Conservation (phyloP, 2,329 filamentous ascomycete species). For the Epichloe glyceriae region DNA sequence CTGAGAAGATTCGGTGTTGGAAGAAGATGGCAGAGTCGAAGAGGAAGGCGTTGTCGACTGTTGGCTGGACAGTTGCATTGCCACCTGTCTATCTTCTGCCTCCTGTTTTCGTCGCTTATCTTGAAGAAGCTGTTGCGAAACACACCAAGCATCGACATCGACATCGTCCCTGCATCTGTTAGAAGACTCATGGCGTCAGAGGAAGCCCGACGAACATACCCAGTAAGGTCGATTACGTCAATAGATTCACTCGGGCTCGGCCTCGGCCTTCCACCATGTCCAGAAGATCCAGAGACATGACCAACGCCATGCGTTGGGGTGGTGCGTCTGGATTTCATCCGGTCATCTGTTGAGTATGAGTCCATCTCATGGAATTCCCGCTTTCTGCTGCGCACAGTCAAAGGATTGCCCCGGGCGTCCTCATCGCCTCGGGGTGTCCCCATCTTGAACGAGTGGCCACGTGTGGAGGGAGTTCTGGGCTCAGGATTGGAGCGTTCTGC, state of each 20-base stretch:
- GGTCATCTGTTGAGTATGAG: slow-evolving; percentile 6
- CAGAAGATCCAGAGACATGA: not conserved
- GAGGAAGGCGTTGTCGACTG: not conserved
- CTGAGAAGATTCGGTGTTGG: not conserved
- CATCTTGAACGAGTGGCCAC: not conserved
- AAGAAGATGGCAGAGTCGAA: not conserved
- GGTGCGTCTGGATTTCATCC: slow-evolving; percentile 22
- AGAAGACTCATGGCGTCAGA: not conserved
- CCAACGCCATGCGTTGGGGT: slow-evolving; percentile 10
- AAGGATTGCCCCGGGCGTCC: slow-evolving; percentile 4
- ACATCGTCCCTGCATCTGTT: slow-evolving; percentile 19
- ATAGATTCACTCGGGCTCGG: slow-evolving; percentile 4
- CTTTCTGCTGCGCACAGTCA: slow-evolving; percentile 18
- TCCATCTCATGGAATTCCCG: slow-evolving; percentile 13
- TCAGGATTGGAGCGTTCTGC: not conserved
- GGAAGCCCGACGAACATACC: slow-evolving; percentile 14
- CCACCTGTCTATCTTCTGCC: slow-evolving; percentile 16
- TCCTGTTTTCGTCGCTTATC: slow-evolving; percentile 20
- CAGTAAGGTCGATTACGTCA: slow-evolving; percentile 30
- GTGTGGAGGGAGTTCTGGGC: not conserved
- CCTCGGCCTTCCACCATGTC: not conserved
- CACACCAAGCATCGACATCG: slow-evolving; percentile 13
- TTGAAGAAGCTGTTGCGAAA: slow-evolving; percentile 23
- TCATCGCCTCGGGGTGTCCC: not conserved
- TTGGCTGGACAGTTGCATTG: slow-evolving; percentile 15